Evolutionary conservation across 1,139 yeast species (phyloP), one percentile per base, ranked within the genome.

Genomic region (Blastobotrys ciferrii): DNA sequence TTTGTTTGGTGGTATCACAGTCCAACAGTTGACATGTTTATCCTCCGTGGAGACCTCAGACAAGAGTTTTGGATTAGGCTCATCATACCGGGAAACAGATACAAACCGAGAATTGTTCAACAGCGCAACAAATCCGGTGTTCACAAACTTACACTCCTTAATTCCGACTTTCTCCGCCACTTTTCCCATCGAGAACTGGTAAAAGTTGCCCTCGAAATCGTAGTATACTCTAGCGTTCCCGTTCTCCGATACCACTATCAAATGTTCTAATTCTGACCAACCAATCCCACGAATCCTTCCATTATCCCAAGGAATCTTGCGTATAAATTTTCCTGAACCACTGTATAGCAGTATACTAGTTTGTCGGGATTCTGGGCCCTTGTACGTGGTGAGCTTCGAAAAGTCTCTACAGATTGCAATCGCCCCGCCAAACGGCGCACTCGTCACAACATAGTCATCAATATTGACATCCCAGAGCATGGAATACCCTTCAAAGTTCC

Each of bases 151-250:
- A 47, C 69, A 63, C 37, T 72, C 71, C 9, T 60, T 62, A n/a
- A 80, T 67, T 0, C 62, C 62, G 13, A 65, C 61, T 19, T 66
- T 55, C 45, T 72, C 74, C 1, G 73, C 68, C 3, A 68, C 65
- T 45, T 66, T 55, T 2, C 70, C 70, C 11, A 77, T 53, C 42
- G 68, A 59, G 47, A 68, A 76, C 41, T 83, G 87, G 43, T 76
- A 74, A 59, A 82, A 82, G 47, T 78, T 80, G 3, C 88, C 87
- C 32, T 78, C 78, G 53, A 86, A 80, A 57, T 87, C 91, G 43
- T 76, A 68, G 62, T 89, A 91, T 44, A 76, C 70, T 52, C 96
- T 70, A 37, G 78, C 78, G 32, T 73, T 71, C 1, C 88, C 95
- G 50, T 74, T 74, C 35, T 74, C 76, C 28, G 85, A 67, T 0